Conservation (phyloP, 345 rosid genomes). For the Jatropha curcas region DNA sequence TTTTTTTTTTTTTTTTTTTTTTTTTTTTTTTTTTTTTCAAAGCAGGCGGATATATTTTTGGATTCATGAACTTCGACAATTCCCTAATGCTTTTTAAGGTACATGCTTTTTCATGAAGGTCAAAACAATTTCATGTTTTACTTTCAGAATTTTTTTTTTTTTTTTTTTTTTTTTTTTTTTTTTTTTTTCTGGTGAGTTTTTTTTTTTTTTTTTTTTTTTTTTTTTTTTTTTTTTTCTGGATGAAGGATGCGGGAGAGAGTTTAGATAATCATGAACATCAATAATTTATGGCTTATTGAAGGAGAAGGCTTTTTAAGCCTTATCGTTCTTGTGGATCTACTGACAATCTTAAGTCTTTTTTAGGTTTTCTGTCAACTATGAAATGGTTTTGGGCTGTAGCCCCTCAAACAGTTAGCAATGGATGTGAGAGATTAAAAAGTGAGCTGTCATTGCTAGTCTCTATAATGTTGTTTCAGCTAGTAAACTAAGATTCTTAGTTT, state of each 20-base stretch:
- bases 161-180: no score
- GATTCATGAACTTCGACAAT: no score
- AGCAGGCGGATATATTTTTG: no score
- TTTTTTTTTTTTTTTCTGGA: no score
- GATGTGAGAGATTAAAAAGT: background rate
- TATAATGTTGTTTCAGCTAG: background rate
- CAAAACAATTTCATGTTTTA: no score
- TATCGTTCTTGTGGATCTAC: background rate
- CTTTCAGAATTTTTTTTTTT: no score
- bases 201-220: no score
- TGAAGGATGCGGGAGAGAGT: background rate
- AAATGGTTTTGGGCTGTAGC: background rate
- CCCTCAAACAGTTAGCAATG: background rate
- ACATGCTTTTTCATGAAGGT: no score
- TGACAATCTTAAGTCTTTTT: background rate
- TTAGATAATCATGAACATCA: background rate
- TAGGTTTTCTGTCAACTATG: background rate
- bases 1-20: no score
- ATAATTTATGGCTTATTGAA: background rate
- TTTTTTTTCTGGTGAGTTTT: no score
- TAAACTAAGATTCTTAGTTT: background rate
- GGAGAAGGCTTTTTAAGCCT: background rate
- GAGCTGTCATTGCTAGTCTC: background rate
- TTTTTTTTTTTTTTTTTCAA: no score
- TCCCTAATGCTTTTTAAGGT: no score